Base-by-base conservation (phyloP, 2,329 filamentous ascomycete species). In the Sporothrix sp. region DNA sequence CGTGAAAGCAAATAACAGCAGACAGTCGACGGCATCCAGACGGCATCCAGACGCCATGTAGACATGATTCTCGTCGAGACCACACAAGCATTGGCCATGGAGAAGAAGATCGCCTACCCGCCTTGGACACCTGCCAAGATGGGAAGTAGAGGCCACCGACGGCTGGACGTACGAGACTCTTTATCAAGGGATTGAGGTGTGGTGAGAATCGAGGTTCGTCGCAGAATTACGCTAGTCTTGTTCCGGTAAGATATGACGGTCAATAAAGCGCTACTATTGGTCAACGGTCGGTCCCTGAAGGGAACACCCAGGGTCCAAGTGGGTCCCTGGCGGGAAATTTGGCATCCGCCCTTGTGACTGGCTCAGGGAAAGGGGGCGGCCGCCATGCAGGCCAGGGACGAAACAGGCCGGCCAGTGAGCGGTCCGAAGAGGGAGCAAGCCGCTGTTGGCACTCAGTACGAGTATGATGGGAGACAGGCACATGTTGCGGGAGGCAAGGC, bases 261-360 rank as follows among this genome's bases (percentile, higher is more conserved):
- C 32, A 30, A 20, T 50, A 3, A 30, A 25, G 28, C 21, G 18
- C 14, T 18, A 39, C 45, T 10, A 45, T 50, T 50, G 48, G 48
- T 25, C 48, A 32, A 25, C 33, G 13, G 39, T 20, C n/a, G 20
- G 32, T 28, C 46, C 39, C 48, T 44, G 39, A 25, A 32, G 18
- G 35, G 32, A 23, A 38, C 27, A 38, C 35, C 40, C n/a, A 18
- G 28, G 27, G 39, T 3, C 9, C 21, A n/a, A 23, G 35, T 37
- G 44, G 23, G 23, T 23, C 48, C 33, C 39, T 38, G 48, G 32
- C 33, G 39, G 48, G 48, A 50, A 43, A 50, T 44, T 50, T 43
- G 48, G 48, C 27, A 40, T 27, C 36, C 46, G 46, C 36, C n/a
- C 27, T 39, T 25, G 4, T 25, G 33, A 48, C 18, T 48, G 46